Base-by-base conservation (phyloP, 1,284 basidiomycete species). In the Pisolithus thermaeus region DNA sequence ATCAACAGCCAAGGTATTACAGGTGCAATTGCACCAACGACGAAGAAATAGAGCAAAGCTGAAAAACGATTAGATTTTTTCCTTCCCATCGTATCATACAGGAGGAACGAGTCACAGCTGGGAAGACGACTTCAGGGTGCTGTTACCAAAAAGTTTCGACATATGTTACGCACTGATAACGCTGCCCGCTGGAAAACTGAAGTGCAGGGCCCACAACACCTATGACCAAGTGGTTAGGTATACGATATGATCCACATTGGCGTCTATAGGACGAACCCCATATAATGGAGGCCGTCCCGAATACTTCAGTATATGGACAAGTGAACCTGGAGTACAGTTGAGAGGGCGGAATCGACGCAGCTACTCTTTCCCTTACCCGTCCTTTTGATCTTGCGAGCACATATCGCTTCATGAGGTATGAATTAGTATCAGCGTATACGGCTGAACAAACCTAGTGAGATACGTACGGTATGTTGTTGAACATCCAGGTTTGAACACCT, bases 41-140 rank as follows among this genome's bases (percentile, higher is more conserved):
- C 71, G 77, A 84, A 84, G 67, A 79, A 79, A 73, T 76, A 79
- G 49, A 72, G 58, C 23, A 78, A 64, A 56, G 56, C 7, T 70
- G 25, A 14, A 20, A 37, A 8, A 23, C 4, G 20, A 18, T 57
- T 40, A 54, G 53, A 16, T 7, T 7, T 30, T 30, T 30, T 11
- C 1, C 3, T 9, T 7, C 14, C 1, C 4, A 7, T 22, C 3
- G 2, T 0, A 16, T 27, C 11, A 32, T 37, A 18, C 3, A 6
- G 4, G 6, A 54, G 40, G 23, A 27, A 28, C 25, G 14, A 8
- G 20, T 53, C 48, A 61, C 61, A 32, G 37, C 61, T 65, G 36
- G 39, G n/a, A n/a, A 25, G n/a, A 16, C 9, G 6, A 7, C 14
- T 16, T 42, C 16, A 46, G 9, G 8, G 8, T 46, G 14, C 25